Percentiles rank a stretch among this genome's conserved stretches.
phyloP scores from a whole-genome alignment of 2,329 filamentous ascomycete species.

The Cordyceps pruinosa region DNA sequence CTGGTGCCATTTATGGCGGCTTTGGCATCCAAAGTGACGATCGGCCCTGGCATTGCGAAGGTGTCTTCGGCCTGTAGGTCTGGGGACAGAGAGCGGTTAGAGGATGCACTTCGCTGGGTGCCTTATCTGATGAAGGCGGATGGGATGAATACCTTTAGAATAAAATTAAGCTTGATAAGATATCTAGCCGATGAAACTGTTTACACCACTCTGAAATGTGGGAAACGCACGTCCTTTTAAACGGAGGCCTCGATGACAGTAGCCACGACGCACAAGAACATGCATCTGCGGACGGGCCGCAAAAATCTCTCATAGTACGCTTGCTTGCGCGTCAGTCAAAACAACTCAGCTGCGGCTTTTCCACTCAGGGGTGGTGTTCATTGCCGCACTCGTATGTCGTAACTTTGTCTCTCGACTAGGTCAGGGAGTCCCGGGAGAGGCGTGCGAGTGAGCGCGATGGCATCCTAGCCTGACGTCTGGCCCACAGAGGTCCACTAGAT shows the following conservation, averaged over 20 bases:
- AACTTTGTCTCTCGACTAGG: background rate
- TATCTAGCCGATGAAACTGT: background rate
- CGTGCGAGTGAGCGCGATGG: background rate
- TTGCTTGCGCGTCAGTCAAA: background rate
- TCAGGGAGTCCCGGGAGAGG: background rate
- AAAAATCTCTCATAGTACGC: background rate
- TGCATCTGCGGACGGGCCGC: background rate
- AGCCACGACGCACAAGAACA: background rate
- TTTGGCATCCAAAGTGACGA: background rate
- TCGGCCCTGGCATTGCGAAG: background rate
- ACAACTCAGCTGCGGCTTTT: no score
- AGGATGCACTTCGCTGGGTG: background rate
- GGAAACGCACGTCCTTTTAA: slow-evolving; percentile 10
- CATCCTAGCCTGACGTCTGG: background rate
- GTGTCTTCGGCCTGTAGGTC: background rate
- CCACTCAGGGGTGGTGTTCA: background rate
- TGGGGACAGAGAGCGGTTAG: background rate
- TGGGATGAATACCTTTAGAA: slow-evolving; percentile 7
- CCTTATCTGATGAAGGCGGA: background rate
- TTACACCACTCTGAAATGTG: background rate
- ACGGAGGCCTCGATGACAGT: background rate
- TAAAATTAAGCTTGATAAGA: slow-evolving; percentile 2
- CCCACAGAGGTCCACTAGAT: slow-evolving; percentile 2
- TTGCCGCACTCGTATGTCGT: background rate
- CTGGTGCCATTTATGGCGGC: background rate